Evolutionary conservation across 2,329 filamentous ascomycete genomes (phyloP), one percentile per base, ranked within the genome.

Genomic region (Emmonsiellopsis sp.): DNA sequence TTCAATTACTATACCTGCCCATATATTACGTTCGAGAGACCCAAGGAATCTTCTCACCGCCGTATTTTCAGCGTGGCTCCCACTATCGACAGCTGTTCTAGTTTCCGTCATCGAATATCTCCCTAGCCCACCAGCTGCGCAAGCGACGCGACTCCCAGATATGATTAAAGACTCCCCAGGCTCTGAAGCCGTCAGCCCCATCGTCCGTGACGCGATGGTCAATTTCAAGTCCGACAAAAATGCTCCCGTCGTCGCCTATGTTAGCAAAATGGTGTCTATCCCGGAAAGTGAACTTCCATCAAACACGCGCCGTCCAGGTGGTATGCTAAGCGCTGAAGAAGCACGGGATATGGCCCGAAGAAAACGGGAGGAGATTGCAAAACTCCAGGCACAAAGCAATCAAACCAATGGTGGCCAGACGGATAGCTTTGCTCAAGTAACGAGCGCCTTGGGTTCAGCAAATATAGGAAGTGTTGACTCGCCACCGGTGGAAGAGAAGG

Each of bases 211-310:
- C n/a, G 89, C 92, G 5, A 92, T 97, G 84, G 73, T 87, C 1
- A 78, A 83, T 0, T 96, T 95, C 66, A 87, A 87, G 63, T 81
- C 81, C 3, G 78, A 77, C 0, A 77, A 80, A 40, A 78, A 83
- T 0, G 86, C 87, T 54, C 91, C 92, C 0, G 83, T 95, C 0
- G 89, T 98, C 1, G 92, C 89, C 7, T 98, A 95, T 60, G 88
- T 98, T 56, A 97, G 92, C 73, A 98, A 98, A 69, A 96, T 98
- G 90, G 88, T 97, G 1, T 93, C 93, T 0, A 79, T 98, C 10
- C 92, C 90, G 0, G 89, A 94, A 64, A 96, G 89, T 69, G 92
- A 98, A 62, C 76, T 98, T 5, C 87, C 89, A 0, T 82, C 92
- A 51, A 95, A 95, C 68, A 70, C 69, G 20, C 94, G 86, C 69